Evolutionary conservation across 2,329 filamentous ascomycete genomes (phyloP).

Genomic region (Fusarium keratoplasticum): DNA sequence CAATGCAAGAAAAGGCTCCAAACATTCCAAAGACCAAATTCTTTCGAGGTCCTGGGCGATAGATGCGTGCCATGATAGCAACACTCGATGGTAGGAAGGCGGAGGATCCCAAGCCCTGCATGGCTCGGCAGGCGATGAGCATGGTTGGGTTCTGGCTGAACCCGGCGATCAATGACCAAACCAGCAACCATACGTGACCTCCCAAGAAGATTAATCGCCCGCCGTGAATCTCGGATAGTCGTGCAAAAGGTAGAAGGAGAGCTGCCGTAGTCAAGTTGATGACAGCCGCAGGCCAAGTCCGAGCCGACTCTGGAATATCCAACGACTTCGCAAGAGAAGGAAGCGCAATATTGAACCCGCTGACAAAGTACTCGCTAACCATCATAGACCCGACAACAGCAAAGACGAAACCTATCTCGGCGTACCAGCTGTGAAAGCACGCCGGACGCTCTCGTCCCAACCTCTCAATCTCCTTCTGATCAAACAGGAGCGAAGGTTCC

Average conservation of each 20-base stretch:
- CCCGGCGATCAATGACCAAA: constrained; percentile 77
- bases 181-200: constrained; percentile 72
- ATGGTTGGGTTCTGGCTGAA: constrained; percentile 75
- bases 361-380: constrained; percentile 79
- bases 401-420: constrained; percentile 73
- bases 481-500: constrained; percentile 1
- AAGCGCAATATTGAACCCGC: constrained; percentile 80
- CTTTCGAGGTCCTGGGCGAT: constrained; percentile 78
- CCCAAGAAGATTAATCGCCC: constrained; percentile 69
- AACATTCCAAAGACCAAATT: constrained; percentile 74
- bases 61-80: constrained; percentile 76
- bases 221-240: constrained; percentile 71
- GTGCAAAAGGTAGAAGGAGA: constrained; percentile 72
- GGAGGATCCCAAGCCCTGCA: constrained; percentile 79
- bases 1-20: constrained; percentile 67
- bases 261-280: constrained; percentile 68
- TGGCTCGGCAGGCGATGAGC: constrained; percentile 77
- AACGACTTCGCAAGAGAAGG: constrained; percentile 73
- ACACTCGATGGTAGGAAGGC: constrained; percentile 76
- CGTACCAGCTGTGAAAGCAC: constrained; percentile 62
- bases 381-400: constrained; percentile 73
- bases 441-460: constrained; percentile 72
- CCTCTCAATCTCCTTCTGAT: constrained; percentile 62
- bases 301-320: constrained; percentile 69
- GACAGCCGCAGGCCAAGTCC: constrained; percentile 73